Percentiles rank a stretch among this genome's conserved stretches.
phyloP scores from a whole-genome alignment of 2,329 filamentous ascomycete species.

The Stagonosporopsis vannaccii region DNA sequence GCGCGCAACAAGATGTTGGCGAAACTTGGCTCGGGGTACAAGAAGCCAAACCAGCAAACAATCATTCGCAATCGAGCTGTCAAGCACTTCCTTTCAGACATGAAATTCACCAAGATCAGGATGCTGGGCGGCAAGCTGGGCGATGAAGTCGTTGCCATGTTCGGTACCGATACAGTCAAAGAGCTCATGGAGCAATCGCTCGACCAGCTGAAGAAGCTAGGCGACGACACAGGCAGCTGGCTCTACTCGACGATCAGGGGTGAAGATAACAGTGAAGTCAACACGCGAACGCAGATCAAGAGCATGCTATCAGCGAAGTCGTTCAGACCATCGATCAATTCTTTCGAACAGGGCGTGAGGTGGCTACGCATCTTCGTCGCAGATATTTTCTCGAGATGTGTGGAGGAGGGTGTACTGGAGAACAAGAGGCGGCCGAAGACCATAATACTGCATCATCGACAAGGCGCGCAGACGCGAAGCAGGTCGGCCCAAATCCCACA shows the following conservation, averaged over 20 bases:
- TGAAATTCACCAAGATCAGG: slow-evolving; percentile 75
- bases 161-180: slow-evolving; percentile 79
- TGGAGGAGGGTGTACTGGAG: slow-evolving; percentile 89
- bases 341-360: slow-evolving; percentile 75
- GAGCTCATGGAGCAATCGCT: slow-evolving; percentile 77
- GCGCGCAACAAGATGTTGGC: slow-evolving; percentile 94
- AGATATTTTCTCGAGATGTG: slow-evolving; percentile 87
- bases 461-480: slow-evolving; percentile 75
- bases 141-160: slow-evolving; percentile 81
- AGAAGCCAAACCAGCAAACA: slow-evolving; percentile 94
- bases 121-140: slow-evolving; percentile 62
- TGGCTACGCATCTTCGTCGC: slow-evolving; percentile 93
- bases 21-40: slow-evolving; percentile 88
- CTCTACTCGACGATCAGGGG: slow-evolving; percentile 85
- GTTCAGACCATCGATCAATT: slow-evolving; percentile 84
- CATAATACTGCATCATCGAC: slow-evolving; percentile 83
- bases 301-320: slow-evolving; percentile 97
- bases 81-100: slow-evolving; percentile 77
- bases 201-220: slow-evolving; percentile 78
- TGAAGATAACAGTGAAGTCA: slow-evolving; percentile 87
- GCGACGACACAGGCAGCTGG: slow-evolving; percentile 86
- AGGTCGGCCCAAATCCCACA: slow-evolving; percentile 78
- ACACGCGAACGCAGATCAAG: slow-evolving; percentile 89
- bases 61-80: slow-evolving; percentile 88
- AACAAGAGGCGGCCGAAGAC: slow-evolving; percentile 86